A percentile compares a stretch with the other conserved stretches of the same genome.
These are phyloP conservation scores for Anthracocystis walkeri DNA, from an alignment of 1,284 basidiomycete species.

Conservation along the genomic window DNA sequence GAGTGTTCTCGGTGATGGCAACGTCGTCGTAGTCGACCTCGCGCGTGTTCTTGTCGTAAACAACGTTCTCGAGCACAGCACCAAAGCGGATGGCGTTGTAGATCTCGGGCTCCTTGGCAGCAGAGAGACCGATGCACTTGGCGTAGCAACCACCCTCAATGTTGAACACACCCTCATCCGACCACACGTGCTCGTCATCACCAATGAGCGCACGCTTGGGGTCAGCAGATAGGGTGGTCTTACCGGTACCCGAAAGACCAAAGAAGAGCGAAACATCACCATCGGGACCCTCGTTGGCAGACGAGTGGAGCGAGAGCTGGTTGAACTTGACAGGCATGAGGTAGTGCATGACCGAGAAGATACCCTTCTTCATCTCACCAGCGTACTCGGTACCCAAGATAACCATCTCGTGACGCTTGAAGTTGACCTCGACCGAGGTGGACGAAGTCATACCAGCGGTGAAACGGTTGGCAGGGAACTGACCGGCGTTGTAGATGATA, in stretches of 20 bases:
- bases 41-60: constrained; percentile 90
- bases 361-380: constrained; percentile 99
- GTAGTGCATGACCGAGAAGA: constrained; percentile 99
- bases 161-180: constrained; percentile 89
- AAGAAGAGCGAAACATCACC: constrained; percentile 98
- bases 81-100: constrained; percentile 95
- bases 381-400: constrained; percentile 99
- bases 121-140: constrained; percentile 95
- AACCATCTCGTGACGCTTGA: constrained; percentile 99
- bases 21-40: constrained; percentile 95
- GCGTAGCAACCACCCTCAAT: constrained; percentile 99
- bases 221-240: constrained; percentile 74
- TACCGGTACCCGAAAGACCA: constrained; percentile 97
- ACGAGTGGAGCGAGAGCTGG: constrained; percentile 98
- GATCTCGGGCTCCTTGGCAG: constrained; percentile 97
- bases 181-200: constrained; percentile 70
- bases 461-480: constrained; percentile 99
- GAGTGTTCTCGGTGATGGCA: constrained; percentile 97
- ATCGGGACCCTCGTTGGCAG: constrained; percentile 92
- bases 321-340: constrained; percentile 98
- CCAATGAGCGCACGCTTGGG: constrained; percentile 65
- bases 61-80: constrained; percentile 98
- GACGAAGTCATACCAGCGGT: constrained; percentile 99
- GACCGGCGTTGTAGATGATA: constrained; percentile 99
- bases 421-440: constrained; percentile 99